These are phyloP conservation scores for Rutidosis leptorrhynchoides DNA, from an alignment of 129 eudicot species.

Conservation along the genomic window DNA sequence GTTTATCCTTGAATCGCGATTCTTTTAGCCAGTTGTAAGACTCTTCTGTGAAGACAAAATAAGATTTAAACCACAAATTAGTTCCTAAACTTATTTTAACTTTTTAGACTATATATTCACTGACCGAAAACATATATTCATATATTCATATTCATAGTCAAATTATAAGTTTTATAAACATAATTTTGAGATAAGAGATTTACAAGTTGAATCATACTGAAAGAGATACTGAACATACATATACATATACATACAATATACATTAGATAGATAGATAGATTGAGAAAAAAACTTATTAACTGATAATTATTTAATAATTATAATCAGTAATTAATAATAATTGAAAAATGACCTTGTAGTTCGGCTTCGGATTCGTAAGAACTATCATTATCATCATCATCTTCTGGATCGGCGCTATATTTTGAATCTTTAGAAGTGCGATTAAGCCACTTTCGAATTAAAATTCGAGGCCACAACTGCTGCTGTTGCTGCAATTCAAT, in stretches of 20 bases:
- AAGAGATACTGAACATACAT: background rate
- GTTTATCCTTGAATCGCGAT: conserved; percentile 41
- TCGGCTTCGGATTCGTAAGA: conserved; percentile 34
- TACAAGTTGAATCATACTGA: background rate
- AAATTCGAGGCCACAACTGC: conserved; percentile 70
- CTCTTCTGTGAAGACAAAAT: conserved; percentile 16
- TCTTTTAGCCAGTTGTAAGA: conserved; percentile 37
- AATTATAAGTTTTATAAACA: no score
- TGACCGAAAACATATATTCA: background rate
- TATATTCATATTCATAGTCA: no score
- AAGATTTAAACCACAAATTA: background rate
- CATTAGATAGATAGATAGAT: no score
- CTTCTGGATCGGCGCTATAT: conserved; percentile 59
- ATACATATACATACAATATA: no score
- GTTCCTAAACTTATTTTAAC: background rate
- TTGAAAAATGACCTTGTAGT: background rate
- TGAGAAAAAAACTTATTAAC: background rate
- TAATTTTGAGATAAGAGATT: background rate
- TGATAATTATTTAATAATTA: background rate
- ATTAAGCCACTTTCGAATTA: conserved; percentile 80
- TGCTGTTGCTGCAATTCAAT: conserved; percentile 31
- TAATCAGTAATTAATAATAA: no score
- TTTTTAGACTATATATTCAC: background rate
- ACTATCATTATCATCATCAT: conserved; percentile 20
- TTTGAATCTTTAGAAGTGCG: conserved; percentile 43